phyloP scores from a whole-genome alignment of 495 filamentous ascomycete species.

The Hypoxylon fuscum region DNA sequence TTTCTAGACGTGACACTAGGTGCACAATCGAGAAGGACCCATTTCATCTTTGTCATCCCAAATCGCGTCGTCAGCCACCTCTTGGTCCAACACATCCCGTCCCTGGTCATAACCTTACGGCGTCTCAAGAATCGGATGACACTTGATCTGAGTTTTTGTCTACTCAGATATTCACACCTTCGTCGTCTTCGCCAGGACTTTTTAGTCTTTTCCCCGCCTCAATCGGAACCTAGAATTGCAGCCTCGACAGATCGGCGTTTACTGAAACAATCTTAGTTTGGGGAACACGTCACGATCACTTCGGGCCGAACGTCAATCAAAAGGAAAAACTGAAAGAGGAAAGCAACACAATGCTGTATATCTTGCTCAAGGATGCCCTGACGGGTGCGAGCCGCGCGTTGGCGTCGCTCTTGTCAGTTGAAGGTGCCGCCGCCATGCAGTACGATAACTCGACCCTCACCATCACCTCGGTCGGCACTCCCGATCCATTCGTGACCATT shows the following conservation, averaged over 20 bases:
- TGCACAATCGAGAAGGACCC: constrained; percentile 7
- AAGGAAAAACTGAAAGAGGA: neutral
- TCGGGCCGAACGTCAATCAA: constrained; percentile 9
- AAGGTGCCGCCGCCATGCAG: constrained; percentile 31
- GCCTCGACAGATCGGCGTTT: constrained; percentile 21
- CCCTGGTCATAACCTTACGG: constrained; percentile 26
- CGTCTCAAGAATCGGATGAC: neutral
- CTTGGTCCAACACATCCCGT: neutral
- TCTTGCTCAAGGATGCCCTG: constrained; percentile 31
- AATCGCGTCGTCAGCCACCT: constrained; percentile 14
- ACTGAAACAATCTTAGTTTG: constrained; percentile 29
- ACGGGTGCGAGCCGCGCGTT: constrained; percentile 35
- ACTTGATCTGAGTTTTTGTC: neutral
- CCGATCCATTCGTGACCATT: constrained; percentile 41
- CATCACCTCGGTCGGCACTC: constrained; percentile 41
- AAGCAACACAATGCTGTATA: constrained; percentile 27
- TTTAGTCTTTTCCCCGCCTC: constrained; percentile 19
- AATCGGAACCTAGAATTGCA: constrained; percentile 26
- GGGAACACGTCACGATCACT: constrained; percentile 14
- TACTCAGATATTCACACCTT: neutral
- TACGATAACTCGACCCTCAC: constrained; percentile 45
- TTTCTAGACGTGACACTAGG: constrained; percentile 11
- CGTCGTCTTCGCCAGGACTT: neutral
- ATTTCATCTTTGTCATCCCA: constrained; percentile 9
- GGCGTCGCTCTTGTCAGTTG: constrained; percentile 28